A percentile compares a stretch with the other conserved stretches of the same genome.
phyloP scores from a whole-genome alignment of 257 asterid species.

The Solanum virginianum region DNA sequence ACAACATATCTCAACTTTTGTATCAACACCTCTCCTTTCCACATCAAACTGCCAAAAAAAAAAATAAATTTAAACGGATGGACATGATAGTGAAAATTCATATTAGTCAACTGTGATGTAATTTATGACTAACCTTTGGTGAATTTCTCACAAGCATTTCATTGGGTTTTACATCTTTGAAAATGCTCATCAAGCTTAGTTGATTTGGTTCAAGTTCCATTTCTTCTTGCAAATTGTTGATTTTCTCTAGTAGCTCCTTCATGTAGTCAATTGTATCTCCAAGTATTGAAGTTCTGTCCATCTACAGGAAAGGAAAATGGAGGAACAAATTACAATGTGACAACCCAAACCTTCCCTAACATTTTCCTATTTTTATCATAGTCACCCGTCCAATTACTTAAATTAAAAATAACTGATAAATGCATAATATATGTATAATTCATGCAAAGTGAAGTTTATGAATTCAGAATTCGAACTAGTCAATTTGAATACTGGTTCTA shows the following conservation, averaged over 20 bases:
- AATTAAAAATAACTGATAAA: neutral
- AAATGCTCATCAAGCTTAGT: slow-evolving; percentile 21
- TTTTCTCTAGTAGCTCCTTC: slow-evolving; percentile 57
- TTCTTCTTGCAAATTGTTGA: slow-evolving; percentile 46
- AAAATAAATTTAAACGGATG: neutral
- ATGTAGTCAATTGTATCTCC: slow-evolving; percentile 82
- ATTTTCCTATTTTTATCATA: neutral
- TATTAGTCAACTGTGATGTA: neutral
- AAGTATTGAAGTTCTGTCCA: slow-evolving; percentile 84
- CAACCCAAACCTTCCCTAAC: too few relatives aligned
- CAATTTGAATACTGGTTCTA: too few relatives aligned
- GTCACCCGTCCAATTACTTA: neutral
- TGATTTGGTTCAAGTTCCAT: slow-evolving; percentile 30
- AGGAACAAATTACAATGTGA: too few relatives aligned
- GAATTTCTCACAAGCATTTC: slow-evolving; percentile 44
- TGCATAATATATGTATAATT: neutral
- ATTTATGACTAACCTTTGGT: slow-evolving; percentile 39
- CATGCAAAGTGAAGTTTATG: too few relatives aligned
- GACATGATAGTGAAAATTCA: too few relatives aligned
- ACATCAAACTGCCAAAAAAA: slow-evolving; percentile 44
- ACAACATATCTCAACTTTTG: slow-evolving; percentile 46
- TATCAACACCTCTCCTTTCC: slow-evolving; percentile 40
- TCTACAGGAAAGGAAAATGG: slow-evolving; percentile 13
- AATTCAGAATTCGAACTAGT: too few relatives aligned
- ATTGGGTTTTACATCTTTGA: slow-evolving; percentile 42